Conservation (phyloP, 768 basidiomycete genomes). For the Russula griseocarnosa region DNA sequence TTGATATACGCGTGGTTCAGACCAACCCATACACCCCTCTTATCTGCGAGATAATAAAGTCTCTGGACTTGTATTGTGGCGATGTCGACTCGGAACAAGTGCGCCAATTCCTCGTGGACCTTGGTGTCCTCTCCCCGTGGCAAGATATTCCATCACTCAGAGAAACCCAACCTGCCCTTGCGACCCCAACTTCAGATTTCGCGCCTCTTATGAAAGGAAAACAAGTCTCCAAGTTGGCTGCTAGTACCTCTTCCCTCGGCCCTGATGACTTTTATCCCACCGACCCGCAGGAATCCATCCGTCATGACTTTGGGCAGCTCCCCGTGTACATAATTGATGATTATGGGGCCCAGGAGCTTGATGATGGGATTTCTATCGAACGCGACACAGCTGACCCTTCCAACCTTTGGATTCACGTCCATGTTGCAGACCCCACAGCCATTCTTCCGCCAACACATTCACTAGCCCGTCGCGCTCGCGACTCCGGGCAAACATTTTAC, state of each 20-base stretch:
- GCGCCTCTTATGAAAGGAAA: background rate
- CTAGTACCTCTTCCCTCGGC: conserved; percentile 36
- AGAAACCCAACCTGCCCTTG: conserved; percentile 4
- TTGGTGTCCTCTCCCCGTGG: conserved; percentile 81
- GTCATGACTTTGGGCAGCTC: conserved; percentile 81
- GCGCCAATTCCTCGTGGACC: conserved; percentile 53
- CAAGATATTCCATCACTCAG: conserved; percentile 47
- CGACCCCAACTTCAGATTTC: background rate
- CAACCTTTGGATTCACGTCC: conserved; percentile 78
- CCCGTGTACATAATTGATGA: conserved; percentile 89
- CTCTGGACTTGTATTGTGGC: conserved; percentile 40
- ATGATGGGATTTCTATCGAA: conserved; percentile 90
- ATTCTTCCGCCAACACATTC: conserved; percentile 67
- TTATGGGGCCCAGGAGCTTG: conserved; percentile 72
- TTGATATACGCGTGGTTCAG: conserved; percentile 48
- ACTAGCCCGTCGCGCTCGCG: conserved; percentile 55
- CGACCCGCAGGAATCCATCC: conserved; percentile 65
- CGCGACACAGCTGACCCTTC: conserved; percentile 54
- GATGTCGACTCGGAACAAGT: conserved; percentile 38
- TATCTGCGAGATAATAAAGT: conserved; percentile 55
- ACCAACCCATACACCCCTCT: conserved; percentile 56
- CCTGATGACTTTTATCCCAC: conserved; percentile 58
- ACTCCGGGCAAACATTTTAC: conserved; percentile 55
- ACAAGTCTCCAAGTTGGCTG: background rate
- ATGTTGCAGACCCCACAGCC: conserved; percentile 89